These are phyloP conservation scores for Podospora tetraspora DNA, from an alignment of 495 filamentous ascomycete genomes.

Conservation along the genomic window DNA sequence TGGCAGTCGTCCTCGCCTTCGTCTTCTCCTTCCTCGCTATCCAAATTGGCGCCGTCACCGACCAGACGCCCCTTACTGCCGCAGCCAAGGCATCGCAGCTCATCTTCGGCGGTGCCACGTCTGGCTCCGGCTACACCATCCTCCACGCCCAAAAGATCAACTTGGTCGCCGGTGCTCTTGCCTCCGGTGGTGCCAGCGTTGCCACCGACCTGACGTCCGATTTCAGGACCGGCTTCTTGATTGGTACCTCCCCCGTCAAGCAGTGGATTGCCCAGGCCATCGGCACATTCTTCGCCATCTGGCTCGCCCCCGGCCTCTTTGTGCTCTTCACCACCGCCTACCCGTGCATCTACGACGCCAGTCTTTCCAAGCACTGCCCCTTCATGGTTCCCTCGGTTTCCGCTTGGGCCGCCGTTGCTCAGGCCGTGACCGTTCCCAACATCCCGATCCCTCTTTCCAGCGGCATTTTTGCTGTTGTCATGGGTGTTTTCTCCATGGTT, in stretches of 20 bases:
- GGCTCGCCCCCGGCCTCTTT: constrained; percentile 59
- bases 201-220: constrained; percentile 52
- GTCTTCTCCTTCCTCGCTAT: constrained; percentile 65
- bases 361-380: constrained; percentile 35
- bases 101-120: constrained; percentile 58
- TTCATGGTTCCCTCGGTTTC: constrained; percentile 58
- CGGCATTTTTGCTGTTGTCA: constrained; percentile 53
- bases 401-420: constrained; percentile 60
- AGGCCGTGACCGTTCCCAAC: constrained; percentile 56
- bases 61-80: constrained; percentile 59
- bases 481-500: constrained; percentile 45
- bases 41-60: constrained; percentile 58
- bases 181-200: constrained; percentile 53
- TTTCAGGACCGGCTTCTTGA: constrained; percentile 59
- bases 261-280: constrained; percentile 61
- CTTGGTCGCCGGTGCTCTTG: constrained; percentile 57
- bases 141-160: constrained; percentile 54
- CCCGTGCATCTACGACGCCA: constrained; percentile 53
- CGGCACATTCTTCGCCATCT: constrained; percentile 56
- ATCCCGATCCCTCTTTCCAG: constrained; percentile 52
- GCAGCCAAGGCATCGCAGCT: constrained; percentile 64
- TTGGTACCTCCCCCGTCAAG: constrained; percentile 55
- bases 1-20: constrained; percentile 59
- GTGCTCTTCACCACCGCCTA: constrained; percentile 61
- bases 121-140: constrained; percentile 40